Base-by-base conservation (phyloP, 768 basidiomycete genomes). In the Agrocybe chaxingu region DNA sequence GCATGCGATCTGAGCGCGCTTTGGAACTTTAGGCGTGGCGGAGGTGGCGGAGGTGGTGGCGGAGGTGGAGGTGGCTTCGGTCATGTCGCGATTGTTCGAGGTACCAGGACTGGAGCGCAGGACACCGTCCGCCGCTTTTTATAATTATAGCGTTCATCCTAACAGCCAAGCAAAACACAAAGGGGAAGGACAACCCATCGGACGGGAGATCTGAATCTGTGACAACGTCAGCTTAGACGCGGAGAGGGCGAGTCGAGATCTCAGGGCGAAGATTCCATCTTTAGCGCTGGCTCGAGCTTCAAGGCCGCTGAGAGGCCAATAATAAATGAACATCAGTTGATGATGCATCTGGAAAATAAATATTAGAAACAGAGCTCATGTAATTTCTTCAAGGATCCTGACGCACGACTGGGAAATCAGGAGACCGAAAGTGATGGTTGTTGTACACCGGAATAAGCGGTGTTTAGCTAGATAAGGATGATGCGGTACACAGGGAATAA, bases 1-100 rank as follows among this genome's bases (percentile, higher is more conserved):
- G 62, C 83, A 85, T 2, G 83, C 83, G 55, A 82, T 76, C 7
- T 71, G 66, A 1, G 74, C 74, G 47, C 81, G 67, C 55, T 50
- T 59, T 6, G 53, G 43, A 50, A 31, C 34, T 44, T 50, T 55
- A 7, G 51, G 16, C 11, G 47, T 40, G 36, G 38, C 35, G 9
- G 54, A 49, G 43, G 45, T 43, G 38, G 35, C 32, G 16, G 41
- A 11, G 45, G 36, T 3, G 24, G 24, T 24, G 24, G 35, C 32
- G 16, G 41, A 11, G 45, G 36, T 3, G 24, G 24, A 3, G 24
- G 24, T 24, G 24, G 24, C 24, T 24, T 24, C 24, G 36, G 11
- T 3, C 36, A 37, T 37, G 46, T 36, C 4, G 46, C n/a, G 5
- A 24, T 24, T 24, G 24, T 24, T 24, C 24, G 24, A 24, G 24